Evolutionary conservation across 2,329 filamentous ascomycete genomes (phyloP), one percentile per base, ranked within the genome.

Genomic region (Rugonectria rugulosa): DNA sequence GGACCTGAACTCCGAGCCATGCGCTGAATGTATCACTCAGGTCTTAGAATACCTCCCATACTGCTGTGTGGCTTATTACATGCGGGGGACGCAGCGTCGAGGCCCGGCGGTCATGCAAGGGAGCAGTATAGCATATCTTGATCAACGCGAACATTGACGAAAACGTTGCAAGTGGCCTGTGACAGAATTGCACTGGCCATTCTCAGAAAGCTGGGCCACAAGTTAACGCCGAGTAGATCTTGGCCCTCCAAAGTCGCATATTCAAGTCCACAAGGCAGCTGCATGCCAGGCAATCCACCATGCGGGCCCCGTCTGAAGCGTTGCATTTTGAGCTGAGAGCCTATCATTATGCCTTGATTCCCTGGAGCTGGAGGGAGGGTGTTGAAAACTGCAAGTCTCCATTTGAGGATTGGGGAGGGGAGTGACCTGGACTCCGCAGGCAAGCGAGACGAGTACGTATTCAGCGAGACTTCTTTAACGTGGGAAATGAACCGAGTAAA

Each of bases 361-460:
- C n/a, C n/a, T n/a, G n/a, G n/a, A n/a, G n/a, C n/a, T 49, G 57
- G 61, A 59, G 40, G 15, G 38, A 46, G 50, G 55, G 21, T 41
- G 42, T 24, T 20, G 38, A 52, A 36, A 37, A 23, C 46, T 37
- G 36, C n/a, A n/a, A n/a, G n/a, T n/a, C n/a, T n/a, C n/a, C n/a
- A n/a, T n/a, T n/a, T n/a, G n/a, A n/a, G n/a, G n/a, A n/a, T n/a
- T n/a, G n/a, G 36, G 15, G 53, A 53, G 53, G 50, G 63, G 55
- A n/a, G n/a, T n/a, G n/a, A n/a, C n/a, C n/a, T n/a, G n/a, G n/a
- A n/a, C n/a, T n/a, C n/a, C n/a, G n/a, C n/a, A n/a, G n/a, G n/a
- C n/a, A n/a, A n/a, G n/a, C n/a, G n/a, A n/a, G n/a, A n/a, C n/a
- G n/a, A n/a, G n/a, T n/a, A n/a, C n/a, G n/a, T n/a, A n/a, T n/a